These are phyloP conservation scores for Protomyces macrosporus DNA, from an alignment of 1,139 yeast genomes.

Conservation along the genomic window DNA sequence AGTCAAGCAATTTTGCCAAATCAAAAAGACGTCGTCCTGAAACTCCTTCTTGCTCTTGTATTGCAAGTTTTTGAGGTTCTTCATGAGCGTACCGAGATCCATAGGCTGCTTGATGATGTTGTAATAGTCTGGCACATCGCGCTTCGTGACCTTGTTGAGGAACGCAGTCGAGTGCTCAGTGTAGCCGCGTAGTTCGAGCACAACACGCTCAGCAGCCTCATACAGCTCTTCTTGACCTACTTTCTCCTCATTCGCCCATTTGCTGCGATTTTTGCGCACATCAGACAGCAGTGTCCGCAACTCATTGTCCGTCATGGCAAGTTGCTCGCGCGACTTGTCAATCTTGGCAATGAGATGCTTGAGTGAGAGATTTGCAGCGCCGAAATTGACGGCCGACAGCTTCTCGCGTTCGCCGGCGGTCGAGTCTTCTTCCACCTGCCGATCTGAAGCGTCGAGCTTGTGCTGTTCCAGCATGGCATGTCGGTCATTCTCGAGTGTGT, in stretches of 20 bases:
- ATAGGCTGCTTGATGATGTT: conserved; percentile 85
- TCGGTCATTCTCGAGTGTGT: conserved; percentile 23
- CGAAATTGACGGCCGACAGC: conserved; percentile 49
- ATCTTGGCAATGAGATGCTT: conserved; percentile 70
- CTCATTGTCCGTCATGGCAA: conserved; percentile 76
- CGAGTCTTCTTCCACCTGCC: conserved; percentile 31
- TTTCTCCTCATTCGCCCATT: conserved; percentile 93
- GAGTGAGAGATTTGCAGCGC: conserved; percentile 75
- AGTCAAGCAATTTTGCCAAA: conserved; percentile 90
- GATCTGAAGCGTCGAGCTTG: conserved; percentile 28
- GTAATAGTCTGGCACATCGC: conserved; percentile 97
- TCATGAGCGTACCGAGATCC: conserved; percentile 94
- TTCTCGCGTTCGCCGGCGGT: conserved; percentile 31
- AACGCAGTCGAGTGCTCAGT: conserved; percentile 98
- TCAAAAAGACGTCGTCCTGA: conserved; percentile 87
- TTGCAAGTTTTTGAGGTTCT: conserved; percentile 73
- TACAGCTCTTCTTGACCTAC: conserved; percentile 96
- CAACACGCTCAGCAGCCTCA: conserved; percentile 95
- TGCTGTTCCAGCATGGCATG: conserved; percentile 24
- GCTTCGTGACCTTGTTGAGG: conserved; percentile 83
- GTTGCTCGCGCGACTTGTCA: conserved; percentile 68
- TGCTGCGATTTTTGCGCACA: conserved; percentile 88
- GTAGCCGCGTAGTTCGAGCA: conserved; percentile 77
- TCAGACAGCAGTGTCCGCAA: conserved; percentile 80
- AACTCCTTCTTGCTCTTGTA: conserved; percentile 81